Evolutionary conservation across 2,329 filamentous ascomycete species (phyloP), one percentile per base, ranked within the genome.

Genomic region (Exophiala viscosa): DNA sequence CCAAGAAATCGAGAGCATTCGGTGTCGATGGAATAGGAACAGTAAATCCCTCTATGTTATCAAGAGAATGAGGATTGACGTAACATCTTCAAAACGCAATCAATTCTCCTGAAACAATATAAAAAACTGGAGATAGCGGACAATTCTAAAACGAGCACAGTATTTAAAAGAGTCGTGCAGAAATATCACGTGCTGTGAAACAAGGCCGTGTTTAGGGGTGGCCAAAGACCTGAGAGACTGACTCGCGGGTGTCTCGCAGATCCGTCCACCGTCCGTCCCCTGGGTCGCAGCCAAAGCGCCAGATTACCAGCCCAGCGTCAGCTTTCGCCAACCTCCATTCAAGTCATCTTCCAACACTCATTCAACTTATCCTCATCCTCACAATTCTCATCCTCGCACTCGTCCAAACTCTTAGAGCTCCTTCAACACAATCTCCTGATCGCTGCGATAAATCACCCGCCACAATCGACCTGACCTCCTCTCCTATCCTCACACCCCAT

Each of bases 271-370:
- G 18, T 36, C 32, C 31, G 18, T 40, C 44, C 28, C 36, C 32
- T 41, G 34, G 40, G 54, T 50, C 45, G 52, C 56, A 59, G 49
- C 40, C 47, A 53, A 56, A 56, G 46, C 44, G 50, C 55, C 53
- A 57, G 52, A 53, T 53, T 48, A 46, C 45, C 52, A 59, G 56
- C 56, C 56, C 45, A 28, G 40, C 40, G 56, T 59, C 55, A 57
- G 55, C 53, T 55, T 52, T 14, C 36, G 15, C 50, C 54, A 52
- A 55, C 52, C 52, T 49, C 48, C 33, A 49, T 38, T 38, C 36
- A 42, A 45, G 45, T 49, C 45, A 50, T 48, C 43, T 52, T 52
- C 45, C 55, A 51, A 38, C 43, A 18, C 47, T 42, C 44, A 44
- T 36, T 34, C 34, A 32, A 45, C 41, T 10, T 11, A 28, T 32